A percentile compares a stretch with the other conserved stretches of the same genome.
phyloP scores from a whole-genome alignment of 75 land plant genomes.

The Isoetes taiwanensis region DNA sequence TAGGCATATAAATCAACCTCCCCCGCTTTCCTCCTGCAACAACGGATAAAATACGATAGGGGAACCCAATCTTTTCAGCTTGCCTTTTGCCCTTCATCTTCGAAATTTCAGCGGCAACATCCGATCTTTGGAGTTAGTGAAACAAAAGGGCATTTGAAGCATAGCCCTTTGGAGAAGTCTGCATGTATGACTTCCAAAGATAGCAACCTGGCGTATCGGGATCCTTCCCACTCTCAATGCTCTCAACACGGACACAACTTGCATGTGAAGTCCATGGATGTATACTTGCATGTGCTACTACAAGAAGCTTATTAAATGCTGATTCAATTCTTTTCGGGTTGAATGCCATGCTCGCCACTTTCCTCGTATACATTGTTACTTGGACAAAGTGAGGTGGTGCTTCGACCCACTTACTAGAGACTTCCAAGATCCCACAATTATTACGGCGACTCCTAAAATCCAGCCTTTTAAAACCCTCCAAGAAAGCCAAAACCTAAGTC shows the following conservation, averaged over 20 bases:
- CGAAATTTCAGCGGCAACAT: conserved; percentile 69
- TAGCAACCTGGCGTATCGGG: conserved; percentile 52
- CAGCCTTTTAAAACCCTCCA: too few relatives aligned
- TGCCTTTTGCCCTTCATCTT: conserved; percentile 36
- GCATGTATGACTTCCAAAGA: conserved; percentile 89
- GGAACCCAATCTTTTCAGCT: conserved; percentile 52
- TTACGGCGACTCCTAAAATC: too few relatives aligned
- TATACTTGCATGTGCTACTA: conserved; percentile 32
- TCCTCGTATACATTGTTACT: conserved; percentile 57
- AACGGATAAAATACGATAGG: conserved; percentile 71
- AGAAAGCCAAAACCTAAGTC: too few relatives aligned
- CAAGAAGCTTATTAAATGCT: conserved; percentile 61
- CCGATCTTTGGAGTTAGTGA: conserved; percentile 89
- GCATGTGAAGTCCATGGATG: too few relatives aligned
- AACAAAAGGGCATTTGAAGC: conserved; percentile 30
- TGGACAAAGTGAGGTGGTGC: conserved; percentile 96
- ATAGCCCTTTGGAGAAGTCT: conserved; percentile 39
- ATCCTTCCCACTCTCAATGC: conserved; percentile 95
- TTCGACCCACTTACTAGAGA: conserved; percentile 80
- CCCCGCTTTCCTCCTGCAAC: conserved; percentile 89
- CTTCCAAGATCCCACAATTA: conserved; percentile 78
- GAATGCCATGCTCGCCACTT: conserved; percentile 81
- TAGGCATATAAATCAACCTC: conserved; percentile 95
- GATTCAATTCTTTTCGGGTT: conserved; percentile 93
- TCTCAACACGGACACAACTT: conserved; percentile 80